Percentiles rank a stretch among this genome's conserved stretches.
phyloP scores from a whole-genome alignment of 1,139 yeast genomes.

The Eremothecium sinecaudum region DNA sequence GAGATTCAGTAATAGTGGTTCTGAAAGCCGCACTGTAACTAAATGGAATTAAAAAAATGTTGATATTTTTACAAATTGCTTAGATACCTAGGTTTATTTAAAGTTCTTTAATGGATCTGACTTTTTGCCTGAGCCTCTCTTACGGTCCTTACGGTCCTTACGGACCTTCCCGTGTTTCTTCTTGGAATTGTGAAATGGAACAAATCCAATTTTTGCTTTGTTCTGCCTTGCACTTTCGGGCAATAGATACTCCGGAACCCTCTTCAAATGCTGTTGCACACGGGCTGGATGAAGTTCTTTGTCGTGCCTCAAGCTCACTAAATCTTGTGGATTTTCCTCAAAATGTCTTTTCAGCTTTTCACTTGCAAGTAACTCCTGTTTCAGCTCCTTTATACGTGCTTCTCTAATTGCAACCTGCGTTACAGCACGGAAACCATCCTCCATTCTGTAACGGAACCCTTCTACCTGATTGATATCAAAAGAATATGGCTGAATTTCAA shows the following conservation, averaged over 20 bases:
- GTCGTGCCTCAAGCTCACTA: constrained; percentile 82
- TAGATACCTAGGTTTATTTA: constrained; percentile 28
- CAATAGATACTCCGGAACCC: constrained; percentile 84
- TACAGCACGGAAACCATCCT: constrained; percentile 93
- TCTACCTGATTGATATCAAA: constrained; percentile 91
- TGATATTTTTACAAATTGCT: too few species aligned
- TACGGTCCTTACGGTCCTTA: constrained; percentile 38
- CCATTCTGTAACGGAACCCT: constrained; percentile 93
- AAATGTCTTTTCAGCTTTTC: constrained; percentile 90
- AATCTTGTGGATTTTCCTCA: constrained; percentile 96
- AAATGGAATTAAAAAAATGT: too few species aligned
- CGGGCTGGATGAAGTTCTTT: constrained; percentile 77
- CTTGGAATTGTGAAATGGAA: constrained; percentile 60
- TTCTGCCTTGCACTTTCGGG: constrained; percentile 69
- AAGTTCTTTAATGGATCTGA: constrained; percentile 67
- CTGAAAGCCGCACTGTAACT: constrained; percentile 36
- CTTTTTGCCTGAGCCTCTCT: constrained; percentile 35
- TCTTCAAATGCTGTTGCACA: constrained; percentile 74
- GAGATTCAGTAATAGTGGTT: constrained; percentile 87
- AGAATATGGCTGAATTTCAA: constrained; percentile 71
- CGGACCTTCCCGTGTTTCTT: constrained; percentile 34
- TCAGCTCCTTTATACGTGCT: constrained; percentile 85
- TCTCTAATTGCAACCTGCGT: constrained; percentile 86
- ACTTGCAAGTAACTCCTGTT: constrained; percentile 76
- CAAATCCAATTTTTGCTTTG: constrained; percentile 57